Base-by-base conservation (phyloP, 345 rosid species). In the Balakata baccata region DNA sequence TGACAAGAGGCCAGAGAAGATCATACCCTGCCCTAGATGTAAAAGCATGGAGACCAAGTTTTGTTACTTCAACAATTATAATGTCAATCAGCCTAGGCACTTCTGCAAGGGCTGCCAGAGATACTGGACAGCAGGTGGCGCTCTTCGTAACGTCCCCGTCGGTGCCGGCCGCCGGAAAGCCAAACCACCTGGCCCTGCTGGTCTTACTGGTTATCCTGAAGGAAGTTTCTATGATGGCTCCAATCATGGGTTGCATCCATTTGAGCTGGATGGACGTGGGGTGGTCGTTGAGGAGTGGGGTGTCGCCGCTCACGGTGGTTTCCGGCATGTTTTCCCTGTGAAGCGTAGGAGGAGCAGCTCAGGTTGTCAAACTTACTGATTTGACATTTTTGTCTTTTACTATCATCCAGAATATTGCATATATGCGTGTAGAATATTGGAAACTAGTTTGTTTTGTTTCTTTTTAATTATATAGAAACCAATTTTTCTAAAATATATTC, bases 101-200 rank as follows among this genome's bases (percentile, higher is more conserved):
- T 94, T 90, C 81, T 94, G 98, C 66, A 94, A 86, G 85, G 97
- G 97, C 57, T 94, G 98, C 80, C 98, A 94, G 74, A 86, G 98
- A 81, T 94, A 94, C 75, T 94, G 98, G 98, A 94, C 98, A 0
- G 97, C 97, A 1, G 98, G 98, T 16, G 98, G 98, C 29, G 95
- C 95, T 73, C 95, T 94, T 43, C 82, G 98, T 39, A 92, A 94
- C 72, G 98, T 94, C 39, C 98, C 98, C 0, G 88, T 94, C 0
- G 97, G 97, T 0, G 97, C 98, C 11, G 98, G 98, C 64, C 97
- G 98, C 8, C 89, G 98, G 77, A 94, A 92, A 70, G 62, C 82
- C 64, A 94, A 89, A 82, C 93, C 92, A 0, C 90, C 89, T 0
- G 86, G 84, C 8, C 85, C 83, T 68, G 86, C 43, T 3, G 87